Conservation (phyloP, 768 basidiomycete genomes). For the Leccinum olivaceopallidum region DNA sequence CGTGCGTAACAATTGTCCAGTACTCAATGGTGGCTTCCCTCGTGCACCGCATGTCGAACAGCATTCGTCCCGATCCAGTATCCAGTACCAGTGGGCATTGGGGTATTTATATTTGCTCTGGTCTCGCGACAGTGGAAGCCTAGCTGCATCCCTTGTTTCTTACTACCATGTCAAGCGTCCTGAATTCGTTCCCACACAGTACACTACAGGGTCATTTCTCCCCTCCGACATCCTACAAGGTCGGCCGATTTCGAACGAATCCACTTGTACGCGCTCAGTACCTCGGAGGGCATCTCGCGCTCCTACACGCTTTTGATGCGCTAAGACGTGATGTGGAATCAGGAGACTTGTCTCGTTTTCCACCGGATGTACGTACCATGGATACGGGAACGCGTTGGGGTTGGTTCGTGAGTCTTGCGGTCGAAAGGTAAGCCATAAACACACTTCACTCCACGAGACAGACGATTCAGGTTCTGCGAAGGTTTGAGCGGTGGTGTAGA, state of each 20-base stretch:
- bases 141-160: not conserved
- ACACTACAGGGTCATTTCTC: not conserved
- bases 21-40: not conserved
- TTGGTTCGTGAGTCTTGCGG: constrained; percentile 37
- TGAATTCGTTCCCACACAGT: not conserved
- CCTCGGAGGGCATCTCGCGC: constrained; percentile 29
- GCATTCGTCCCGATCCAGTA: not conserved
- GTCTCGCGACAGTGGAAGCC: not conserved
- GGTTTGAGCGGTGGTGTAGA: constrained; percentile 37
- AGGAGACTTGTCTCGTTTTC: constrained; percentile 12
- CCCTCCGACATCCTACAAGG: not conserved
- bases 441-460: not conserved
- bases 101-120: not conserved
- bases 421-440: constrained; percentile 29
- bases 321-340: constrained; percentile 24
- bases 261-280: constrained; percentile 22
- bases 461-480: constrained; percentile 1
- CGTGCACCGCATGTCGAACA: not conserved
- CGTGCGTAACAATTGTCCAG: too few relatives aligned
- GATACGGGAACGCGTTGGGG: constrained; percentile 31
- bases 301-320: constrained; percentile 28
- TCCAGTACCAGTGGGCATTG: not conserved
- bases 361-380: constrained; percentile 10
- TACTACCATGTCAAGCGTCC: not conserved
- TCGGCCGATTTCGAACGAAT: not conserved